These are phyloP conservation scores for Pestalotiopsis sp. DNA, from an alignment of 2,329 filamentous ascomycete species.

Conservation along the genomic window DNA sequence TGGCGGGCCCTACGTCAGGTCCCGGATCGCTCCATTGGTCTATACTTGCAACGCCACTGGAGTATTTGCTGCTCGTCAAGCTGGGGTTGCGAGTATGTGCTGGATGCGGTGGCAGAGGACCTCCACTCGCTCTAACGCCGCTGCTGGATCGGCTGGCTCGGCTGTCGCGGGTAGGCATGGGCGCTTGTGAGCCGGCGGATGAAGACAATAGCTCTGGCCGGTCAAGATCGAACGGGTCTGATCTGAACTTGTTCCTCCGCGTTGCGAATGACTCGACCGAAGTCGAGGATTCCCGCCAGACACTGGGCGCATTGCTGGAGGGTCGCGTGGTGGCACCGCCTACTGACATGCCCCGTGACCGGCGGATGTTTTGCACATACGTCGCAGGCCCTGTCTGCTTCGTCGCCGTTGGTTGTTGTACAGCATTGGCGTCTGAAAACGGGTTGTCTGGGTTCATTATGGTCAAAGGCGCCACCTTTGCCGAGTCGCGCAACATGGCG, in stretches of 20 bases:
- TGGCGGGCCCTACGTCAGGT: conserved; percentile 50
- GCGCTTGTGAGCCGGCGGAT: conserved; percentile 31
- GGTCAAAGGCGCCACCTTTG: conserved; percentile 38
- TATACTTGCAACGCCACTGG: conserved; percentile 47
- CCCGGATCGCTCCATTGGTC: conserved; percentile 56
- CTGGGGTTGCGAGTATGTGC: conserved; percentile 40
- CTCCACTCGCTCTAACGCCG: conserved; percentile 14
- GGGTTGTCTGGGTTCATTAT: conserved; percentile 39
- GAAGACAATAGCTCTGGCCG: conserved; percentile 44
- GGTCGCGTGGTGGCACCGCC: conserved; percentile 23
- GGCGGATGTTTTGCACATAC: conserved; percentile 49
- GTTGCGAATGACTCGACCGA: conserved; percentile 44
- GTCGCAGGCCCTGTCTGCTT: conserved; percentile 34
- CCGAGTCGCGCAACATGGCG: conserved; percentile 38
- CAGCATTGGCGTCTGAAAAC: conserved; percentile 52
- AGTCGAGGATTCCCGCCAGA: conserved; percentile 46
- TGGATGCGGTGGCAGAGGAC: conserved; percentile 28
- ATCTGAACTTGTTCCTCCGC: conserved; percentile 58
- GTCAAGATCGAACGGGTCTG: conserved; percentile 68
- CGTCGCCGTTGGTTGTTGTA: conserved; percentile 27
- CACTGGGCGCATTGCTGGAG: conserved; percentile 30
- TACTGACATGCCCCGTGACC: conserved; percentile 50
- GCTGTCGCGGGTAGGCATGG: conserved; percentile 15
- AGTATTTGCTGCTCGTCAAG: conserved; percentile 42
- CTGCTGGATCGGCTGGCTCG: conserved; percentile 16